Evolutionary conservation across 78 protist genomes (phyloP).

Genomic region (Speleostelium caveatum): DNA sequence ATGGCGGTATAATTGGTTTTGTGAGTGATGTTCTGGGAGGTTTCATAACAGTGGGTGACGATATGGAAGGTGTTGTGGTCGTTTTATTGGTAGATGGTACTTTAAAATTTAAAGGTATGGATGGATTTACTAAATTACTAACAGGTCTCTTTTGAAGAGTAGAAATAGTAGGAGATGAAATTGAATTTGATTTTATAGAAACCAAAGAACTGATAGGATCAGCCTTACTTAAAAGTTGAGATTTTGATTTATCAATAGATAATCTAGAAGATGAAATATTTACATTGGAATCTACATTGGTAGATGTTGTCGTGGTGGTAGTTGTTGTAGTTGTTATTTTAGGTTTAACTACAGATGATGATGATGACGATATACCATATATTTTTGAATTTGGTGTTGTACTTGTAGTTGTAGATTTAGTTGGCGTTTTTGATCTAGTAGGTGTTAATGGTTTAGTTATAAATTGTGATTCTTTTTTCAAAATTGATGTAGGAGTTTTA

Average conservation of each 20-base stretch:
- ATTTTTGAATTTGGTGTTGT: not conserved
- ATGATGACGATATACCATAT: not conserved
- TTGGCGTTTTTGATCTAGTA: not conserved
- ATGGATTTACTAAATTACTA: not conserved
- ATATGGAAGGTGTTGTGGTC: not conserved
- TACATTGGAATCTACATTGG: not conserved
- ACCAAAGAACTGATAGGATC: too few relatives aligned
- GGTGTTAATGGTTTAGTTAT: not conserved
- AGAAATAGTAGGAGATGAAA: too few relatives aligned
- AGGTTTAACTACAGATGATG: not conserved
- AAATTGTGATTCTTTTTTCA: too few relatives aligned
- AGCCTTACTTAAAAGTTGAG: not conserved
- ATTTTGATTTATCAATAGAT: not conserved
- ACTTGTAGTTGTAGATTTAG: constrained; percentile 3
- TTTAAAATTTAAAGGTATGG: not conserved
- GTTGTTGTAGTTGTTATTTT: not conserved
- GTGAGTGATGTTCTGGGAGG: not conserved
- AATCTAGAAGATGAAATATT: constrained; percentile 7
- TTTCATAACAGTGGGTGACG: not conserved
- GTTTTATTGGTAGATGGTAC: not conserved
- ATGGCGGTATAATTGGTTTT: not conserved
- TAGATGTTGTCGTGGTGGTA: not conserved
- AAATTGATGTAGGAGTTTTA: not conserved
- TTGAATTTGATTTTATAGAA: too few relatives aligned
- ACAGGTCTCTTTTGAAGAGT: not conserved